Conservation (phyloP, 345 rosid genomes). For the Salix exigua region DNA sequence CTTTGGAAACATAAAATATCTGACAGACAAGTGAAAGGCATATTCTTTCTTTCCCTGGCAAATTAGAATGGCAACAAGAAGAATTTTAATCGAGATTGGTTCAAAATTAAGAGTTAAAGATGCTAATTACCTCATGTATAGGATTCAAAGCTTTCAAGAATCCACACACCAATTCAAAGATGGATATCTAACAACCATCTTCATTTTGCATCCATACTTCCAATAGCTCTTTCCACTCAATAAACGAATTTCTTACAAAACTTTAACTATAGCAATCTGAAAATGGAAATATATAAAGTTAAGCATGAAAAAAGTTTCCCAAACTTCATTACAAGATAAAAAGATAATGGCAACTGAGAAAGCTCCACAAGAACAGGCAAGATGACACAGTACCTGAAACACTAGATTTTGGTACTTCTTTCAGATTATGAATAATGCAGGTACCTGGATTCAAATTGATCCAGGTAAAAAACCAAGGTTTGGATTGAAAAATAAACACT, state of each 20-base stretch:
- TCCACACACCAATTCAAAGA: conserved; percentile 15
- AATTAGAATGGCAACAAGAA: not conserved
- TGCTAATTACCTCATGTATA: conserved; percentile 22
- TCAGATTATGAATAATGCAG: conserved; percentile 21
- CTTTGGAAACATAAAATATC: not conserved
- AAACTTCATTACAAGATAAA: not conserved
- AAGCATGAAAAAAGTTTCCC: not conserved
- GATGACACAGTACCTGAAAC: conserved; percentile 33
- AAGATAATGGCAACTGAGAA: conserved; percentile 10
- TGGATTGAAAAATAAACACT: conserved; percentile 24
- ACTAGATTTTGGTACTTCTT: conserved; percentile 28
- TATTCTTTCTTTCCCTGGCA: not conserved
- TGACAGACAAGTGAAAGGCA: not conserved
- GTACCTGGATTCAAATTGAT: conserved; percentile 38
- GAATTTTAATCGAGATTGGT: not conserved
- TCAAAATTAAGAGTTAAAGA: not conserved
- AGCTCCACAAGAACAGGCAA: conserved; percentile 9
- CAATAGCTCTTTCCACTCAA: conserved; percentile 10
- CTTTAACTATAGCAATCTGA: conserved; percentile 12
- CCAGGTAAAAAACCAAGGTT: conserved; percentile 35
- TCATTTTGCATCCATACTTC: conserved; percentile 16
- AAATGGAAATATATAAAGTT: conserved; percentile 11
- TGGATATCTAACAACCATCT: conserved; percentile 6
- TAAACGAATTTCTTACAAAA: conserved; percentile 17
- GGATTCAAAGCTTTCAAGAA: conserved; percentile 3